phyloP scores from a whole-genome alignment of 345 rosid genomes.

The Bretschneidera sinensis region DNA sequence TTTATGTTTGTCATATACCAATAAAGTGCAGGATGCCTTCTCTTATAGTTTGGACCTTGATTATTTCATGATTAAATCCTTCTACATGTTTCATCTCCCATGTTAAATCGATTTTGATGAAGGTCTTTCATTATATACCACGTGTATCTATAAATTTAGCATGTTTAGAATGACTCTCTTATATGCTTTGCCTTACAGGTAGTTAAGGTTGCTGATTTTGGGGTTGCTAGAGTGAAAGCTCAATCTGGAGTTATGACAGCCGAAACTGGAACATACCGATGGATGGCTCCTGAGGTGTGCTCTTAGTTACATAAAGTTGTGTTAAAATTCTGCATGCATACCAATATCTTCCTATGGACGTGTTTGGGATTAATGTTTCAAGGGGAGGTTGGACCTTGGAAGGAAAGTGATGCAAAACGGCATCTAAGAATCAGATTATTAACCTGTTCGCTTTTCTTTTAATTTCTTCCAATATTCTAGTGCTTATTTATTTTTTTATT shows the following conservation, averaged over 20 bases:
- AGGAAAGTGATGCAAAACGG: no score
- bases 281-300: slow-evolving; percentile 99
- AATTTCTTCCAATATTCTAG: not conserved
- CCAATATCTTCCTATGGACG: not conserved
- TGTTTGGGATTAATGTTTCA: no score
- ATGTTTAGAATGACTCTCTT: not conserved
- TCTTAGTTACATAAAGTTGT: not conserved
- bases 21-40: no score
- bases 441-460: not conserved
- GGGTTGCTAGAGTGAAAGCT: slow-evolving; percentile 90
- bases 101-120: no score
- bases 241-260: slow-evolving; percentile 99
- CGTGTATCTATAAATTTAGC: no score
- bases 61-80: not conserved
- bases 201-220: slow-evolving; percentile 98
- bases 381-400: no score
- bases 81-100: no score
- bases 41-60: no score
- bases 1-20: no score
- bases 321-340: not conserved
- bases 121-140: no score
- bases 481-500: not conserved
- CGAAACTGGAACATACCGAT: slow-evolving; percentile 98
- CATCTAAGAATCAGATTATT: not conserved
- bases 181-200: slow-evolving; percentile 45